Evolutionary conservation across 2,329 filamentous ascomycete genomes (phyloP), one percentile per base, ranked within the genome.

Genomic region (Cercospora sp.): DNA sequence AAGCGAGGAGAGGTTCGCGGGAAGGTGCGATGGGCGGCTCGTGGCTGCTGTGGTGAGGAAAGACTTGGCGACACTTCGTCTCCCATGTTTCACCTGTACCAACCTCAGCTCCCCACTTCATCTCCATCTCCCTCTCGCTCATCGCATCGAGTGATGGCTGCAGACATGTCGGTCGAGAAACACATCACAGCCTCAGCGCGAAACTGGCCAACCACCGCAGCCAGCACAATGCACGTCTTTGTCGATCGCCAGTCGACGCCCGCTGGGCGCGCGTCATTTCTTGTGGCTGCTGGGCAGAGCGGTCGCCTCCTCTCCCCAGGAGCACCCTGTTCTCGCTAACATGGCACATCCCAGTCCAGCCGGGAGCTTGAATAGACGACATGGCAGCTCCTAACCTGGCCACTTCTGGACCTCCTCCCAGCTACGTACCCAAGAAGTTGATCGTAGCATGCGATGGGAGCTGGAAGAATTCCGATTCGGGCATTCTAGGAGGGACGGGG

Each of bases 391-490:
- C 53, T 57, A 26, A 28, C 13, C 12, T n/a, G 53, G 13, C 53
- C 23, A 16, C 12, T 26, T 28, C 53, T 30, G 23, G 23, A 30
- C 53, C 26, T 30, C 18, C 60, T 20, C 28, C 26, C 5, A 28
- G 60, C 20, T 60, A 68, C 48, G 65, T 57, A 23, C 66, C 69
- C 39, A 72, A 72, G 69, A 72, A 71, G 59, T 69, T 73, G 42
- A 72, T 73, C 31, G 70, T 74, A 36, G 72, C 68, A 63, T 73
- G 72, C 39, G 72, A 74, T 66, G 74, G 75, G 12, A 76, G 74
- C 7, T 75, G 74, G 74, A 63, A 70, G 64, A 73, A 74, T 48
- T 67, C 64, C 39, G 73, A 75, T 62, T 74, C 68, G 48, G 74
- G 72, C 26, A 74, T 72, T 66, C 64, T 70, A 23, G 66, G 68